phyloP scores from a whole-genome alignment of 305 asterid genomes.

The Rubia tinctorum region DNA sequence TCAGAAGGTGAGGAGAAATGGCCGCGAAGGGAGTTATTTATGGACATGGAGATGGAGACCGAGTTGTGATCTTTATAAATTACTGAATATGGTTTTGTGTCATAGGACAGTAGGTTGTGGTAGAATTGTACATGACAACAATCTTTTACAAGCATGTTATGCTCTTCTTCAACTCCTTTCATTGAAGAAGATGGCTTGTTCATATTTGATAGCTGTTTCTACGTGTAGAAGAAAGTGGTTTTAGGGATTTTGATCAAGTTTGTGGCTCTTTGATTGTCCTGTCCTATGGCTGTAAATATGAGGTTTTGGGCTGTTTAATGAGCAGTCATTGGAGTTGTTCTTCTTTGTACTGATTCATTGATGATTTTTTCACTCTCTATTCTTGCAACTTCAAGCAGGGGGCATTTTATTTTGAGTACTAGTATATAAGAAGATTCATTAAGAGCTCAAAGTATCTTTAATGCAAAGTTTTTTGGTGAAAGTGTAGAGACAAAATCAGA shows the following conservation, averaged over 20 bases:
- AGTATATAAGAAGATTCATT: no score
- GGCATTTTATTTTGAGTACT: no score
- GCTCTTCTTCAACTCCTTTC: conserved; percentile 31
- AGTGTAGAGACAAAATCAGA: no score
- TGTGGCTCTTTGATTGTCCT: not conserved
- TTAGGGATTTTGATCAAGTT: conserved; percentile 13
- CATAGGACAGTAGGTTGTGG: conserved; percentile 1
- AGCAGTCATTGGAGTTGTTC: not conserved
- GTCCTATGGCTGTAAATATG: conserved; percentile 1
- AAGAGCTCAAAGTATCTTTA: no score
- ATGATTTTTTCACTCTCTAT: not conserved
- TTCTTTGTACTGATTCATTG: not conserved
- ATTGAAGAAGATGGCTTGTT: conserved; percentile 35
- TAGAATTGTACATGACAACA: conserved; percentile 22
- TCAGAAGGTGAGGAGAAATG: conserved; percentile 23
- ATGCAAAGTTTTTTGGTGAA: no score
- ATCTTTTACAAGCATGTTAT: conserved; percentile 8
- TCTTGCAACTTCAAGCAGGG: not conserved
- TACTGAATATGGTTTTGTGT: conserved; percentile 15
- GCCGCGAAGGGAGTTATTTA: conserved; percentile 28
- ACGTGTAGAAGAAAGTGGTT: conserved; percentile 6
- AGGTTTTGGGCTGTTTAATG: not conserved
- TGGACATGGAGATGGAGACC: conserved; percentile 25
- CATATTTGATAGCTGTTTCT: conserved; percentile 15
- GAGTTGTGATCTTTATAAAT: conserved; percentile 12